A percentile compares a stretch with the other conserved stretches of the same genome.
These are phyloP conservation scores for Ogataea sp. DNA, from an alignment of 805 yeast genomes.

Conservation along the genomic window DNA sequence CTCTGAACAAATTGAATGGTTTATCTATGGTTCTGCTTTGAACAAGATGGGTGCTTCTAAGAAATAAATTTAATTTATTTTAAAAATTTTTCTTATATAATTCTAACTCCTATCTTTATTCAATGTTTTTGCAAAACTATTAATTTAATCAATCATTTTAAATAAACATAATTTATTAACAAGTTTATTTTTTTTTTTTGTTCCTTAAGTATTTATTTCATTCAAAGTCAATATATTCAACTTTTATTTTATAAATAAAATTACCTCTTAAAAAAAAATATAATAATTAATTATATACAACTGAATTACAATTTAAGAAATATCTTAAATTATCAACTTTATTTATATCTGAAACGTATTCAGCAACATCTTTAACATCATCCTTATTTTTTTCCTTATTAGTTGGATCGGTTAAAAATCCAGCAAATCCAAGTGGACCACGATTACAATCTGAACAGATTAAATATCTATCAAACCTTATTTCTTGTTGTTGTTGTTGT, in stretches of 20 bases:
- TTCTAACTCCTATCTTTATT: background rate
- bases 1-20: conserved; percentile 96
- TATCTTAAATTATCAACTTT: conserved; percentile 7
- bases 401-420: conserved; percentile 18
- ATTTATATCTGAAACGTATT: background rate
- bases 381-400: background rate
- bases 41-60: conserved; percentile 59
- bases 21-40: conserved; percentile 97
- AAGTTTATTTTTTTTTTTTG: background rate
- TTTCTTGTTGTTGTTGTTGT: conserved; percentile 11
- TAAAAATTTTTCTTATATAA: background rate
- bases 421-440: conserved; percentile 73
- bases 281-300: conserved; percentile 2
- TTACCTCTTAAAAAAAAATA: too few species aligned
- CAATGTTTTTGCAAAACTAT: background rate
- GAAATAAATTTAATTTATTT: conserved; percentile 7
- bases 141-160: too few species aligned
- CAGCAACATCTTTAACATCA: conserved; percentile 4
- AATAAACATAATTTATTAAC: background rate
- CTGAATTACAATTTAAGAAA: conserved; percentile 8
- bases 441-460: conserved; percentile 72
- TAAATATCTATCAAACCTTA: conserved; percentile 42
- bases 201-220: background rate
- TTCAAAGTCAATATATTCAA: background rate
- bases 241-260: background rate